These are phyloP conservation scores for Dunaliella salina DNA, from an alignment of 163 green algal species.

Conservation along the genomic window DNA sequence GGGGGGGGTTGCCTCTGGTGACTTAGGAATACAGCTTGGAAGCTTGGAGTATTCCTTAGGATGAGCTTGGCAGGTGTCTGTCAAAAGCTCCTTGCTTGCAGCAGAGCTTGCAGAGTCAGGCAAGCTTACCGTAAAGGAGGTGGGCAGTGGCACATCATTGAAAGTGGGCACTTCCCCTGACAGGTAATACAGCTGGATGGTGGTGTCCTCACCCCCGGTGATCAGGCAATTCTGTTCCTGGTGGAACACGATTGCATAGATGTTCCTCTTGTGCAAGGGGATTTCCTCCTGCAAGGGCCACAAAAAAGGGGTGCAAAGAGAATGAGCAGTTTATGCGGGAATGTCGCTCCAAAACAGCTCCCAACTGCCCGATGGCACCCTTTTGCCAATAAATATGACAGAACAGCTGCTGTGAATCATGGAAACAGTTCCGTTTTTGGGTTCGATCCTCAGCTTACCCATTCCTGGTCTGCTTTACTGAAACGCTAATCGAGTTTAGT, in stretches of 20 bases:
- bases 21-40: neutral
- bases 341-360: too few species aligned
- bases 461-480: too few species aligned
- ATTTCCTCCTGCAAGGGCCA: slow-evolving; percentile 20
- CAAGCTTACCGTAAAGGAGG: slow-evolving; percentile 28
- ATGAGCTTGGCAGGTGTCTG: too few species aligned
- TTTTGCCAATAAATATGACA: too few species aligned
- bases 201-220: slow-evolving; percentile 53
- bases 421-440: too few species aligned
- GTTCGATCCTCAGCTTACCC: too few species aligned
- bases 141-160: slow-evolving; percentile 46
- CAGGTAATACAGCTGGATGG: slow-evolving; percentile 30
- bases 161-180: slow-evolving; percentile 30
- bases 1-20: too few species aligned
- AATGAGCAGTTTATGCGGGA: too few species aligned
- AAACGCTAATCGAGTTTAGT: too few species aligned
- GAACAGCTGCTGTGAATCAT: too few species aligned
- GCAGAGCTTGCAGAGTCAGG: neutral
- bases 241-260: slow-evolving; percentile 51
- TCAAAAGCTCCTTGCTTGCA: neutral
- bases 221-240: slow-evolving; percentile 50
- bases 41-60: neutral
- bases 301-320: too few species aligned
- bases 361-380: too few species aligned
- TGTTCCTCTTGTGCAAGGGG: slow-evolving; percentile 52